A percentile compares a stretch with the other conserved stretches of the same genome.
phyloP scores from a whole-genome alignment of 495 filamentous ascomycete species.

The Clohesyomyces aquaticus region DNA sequence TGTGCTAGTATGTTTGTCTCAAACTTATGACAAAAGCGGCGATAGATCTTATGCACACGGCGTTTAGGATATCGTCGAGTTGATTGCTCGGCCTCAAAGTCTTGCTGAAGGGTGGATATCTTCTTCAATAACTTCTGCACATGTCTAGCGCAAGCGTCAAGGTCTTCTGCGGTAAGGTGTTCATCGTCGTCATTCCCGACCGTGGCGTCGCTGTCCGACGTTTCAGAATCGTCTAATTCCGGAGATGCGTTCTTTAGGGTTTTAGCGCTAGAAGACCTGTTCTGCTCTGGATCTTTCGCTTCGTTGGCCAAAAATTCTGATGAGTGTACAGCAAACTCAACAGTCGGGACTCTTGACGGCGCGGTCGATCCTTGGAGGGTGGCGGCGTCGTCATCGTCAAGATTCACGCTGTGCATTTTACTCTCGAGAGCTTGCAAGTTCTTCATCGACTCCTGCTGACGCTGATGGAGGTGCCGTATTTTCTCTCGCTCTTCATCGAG shows the following conservation, averaged over 20 bases:
- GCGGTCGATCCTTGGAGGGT: constrained; percentile 21
- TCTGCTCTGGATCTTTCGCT: background rate
- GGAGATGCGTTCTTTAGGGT: background rate
- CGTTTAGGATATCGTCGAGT: background rate
- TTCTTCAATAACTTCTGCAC: constrained; percentile 30
- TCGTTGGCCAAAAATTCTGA: background rate
- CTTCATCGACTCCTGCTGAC: constrained; percentile 31
- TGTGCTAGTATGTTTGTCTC: constrained; percentile 6
- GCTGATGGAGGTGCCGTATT: constrained; percentile 29
- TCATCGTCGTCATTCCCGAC: constrained; percentile 20
- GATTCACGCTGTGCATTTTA: constrained; percentile 18
- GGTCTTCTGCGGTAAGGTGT: constrained; percentile 13
- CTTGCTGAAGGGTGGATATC: constrained; percentile 18
- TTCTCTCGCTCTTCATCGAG: constrained; percentile 28
- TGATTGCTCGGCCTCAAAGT: constrained; percentile 5
- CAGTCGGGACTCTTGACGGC: constrained; percentile 16
- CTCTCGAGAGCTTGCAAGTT: constrained; percentile 20
- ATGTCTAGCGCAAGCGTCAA: constrained; percentile 28
- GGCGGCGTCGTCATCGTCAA: constrained; percentile 27
- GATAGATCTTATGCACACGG: constrained; percentile 27
- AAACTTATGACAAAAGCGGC: constrained; percentile 29
- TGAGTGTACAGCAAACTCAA: constrained; percentile 9
- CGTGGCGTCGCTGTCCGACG: constrained; percentile 19
- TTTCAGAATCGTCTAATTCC: constrained; percentile 28
- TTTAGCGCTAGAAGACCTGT: background rate